Conservation (phyloP, 2,329 filamentous ascomycete genomes). For the Fusarium sp. region DNA sequence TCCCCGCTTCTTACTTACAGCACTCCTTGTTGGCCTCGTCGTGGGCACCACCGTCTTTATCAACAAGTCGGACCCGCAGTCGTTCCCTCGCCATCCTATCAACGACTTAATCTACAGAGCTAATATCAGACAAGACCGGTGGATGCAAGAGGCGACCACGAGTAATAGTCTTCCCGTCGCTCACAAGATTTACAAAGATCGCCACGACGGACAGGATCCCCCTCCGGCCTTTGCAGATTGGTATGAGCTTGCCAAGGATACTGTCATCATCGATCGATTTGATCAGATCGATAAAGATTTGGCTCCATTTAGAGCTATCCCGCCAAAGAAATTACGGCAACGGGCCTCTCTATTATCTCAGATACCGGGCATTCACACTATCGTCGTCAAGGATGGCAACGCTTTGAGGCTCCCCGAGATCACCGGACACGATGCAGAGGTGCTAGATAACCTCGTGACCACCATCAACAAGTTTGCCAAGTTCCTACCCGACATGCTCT, state of each 20-base stretch:
- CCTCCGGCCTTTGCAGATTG: conserved; percentile 88
- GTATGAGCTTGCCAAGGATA: conserved; percentile 83
- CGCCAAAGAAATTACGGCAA: conserved; percentile 76
- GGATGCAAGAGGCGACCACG: conserved; percentile 62
- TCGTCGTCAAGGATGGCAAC: conserved; percentile 75
- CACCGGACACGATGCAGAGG: conserved; percentile 52
- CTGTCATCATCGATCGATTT: conserved; percentile 84
- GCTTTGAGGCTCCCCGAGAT: conserved; percentile 60
- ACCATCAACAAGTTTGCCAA: conserved; percentile 81
- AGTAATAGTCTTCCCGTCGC: conserved; percentile 65
- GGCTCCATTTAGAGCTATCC: conserved; percentile 82
- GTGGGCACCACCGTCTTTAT: conserved; percentile 57
- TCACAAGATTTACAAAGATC: conserved; percentile 64
- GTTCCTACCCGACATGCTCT: conserved; percentile 84
- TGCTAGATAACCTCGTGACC: conserved; percentile 65
- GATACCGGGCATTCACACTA: conserved; percentile 61
- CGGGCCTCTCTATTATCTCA: conserved; percentile 61
- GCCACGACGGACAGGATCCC: conserved; percentile 75
- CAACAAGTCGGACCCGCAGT: conserved; percentile 50
- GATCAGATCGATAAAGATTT: conserved; percentile 83
- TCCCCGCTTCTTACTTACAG: conserved; percentile 57
- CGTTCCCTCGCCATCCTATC: conserved; percentile 61
- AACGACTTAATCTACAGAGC: conserved; percentile 65
- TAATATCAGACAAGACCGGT: conserved; percentile 64
- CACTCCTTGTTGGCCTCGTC: conserved; percentile 57